phyloP scores from a whole-genome alignment of 2,329 filamentous ascomycete genomes.

The Neoascochyta sp. region DNA sequence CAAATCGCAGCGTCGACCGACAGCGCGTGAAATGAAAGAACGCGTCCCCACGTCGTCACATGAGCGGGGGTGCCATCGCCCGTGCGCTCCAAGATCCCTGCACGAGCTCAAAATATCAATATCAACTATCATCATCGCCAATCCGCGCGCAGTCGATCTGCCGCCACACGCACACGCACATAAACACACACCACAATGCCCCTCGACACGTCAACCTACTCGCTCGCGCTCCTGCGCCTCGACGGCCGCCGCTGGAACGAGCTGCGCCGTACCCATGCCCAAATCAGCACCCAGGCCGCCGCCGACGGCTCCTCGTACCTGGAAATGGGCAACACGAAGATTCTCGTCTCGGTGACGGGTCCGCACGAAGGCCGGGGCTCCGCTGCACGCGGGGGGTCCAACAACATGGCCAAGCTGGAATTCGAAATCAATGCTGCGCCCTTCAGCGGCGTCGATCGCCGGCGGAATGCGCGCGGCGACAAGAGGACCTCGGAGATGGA shows the following conservation, averaged over 20 bases:
- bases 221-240: constrained; percentile 66
- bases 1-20: too few relatives aligned
- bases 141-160: too few relatives aligned
- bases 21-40: too few relatives aligned
- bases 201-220: constrained; percentile 90
- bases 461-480: constrained; percentile 50
- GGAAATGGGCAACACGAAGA: constrained; percentile 95
- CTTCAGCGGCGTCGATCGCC: constrained; percentile 81
- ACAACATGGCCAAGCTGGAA: constrained; percentile 61
- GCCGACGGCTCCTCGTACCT: constrained; percentile 92
- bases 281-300: constrained; percentile 87
- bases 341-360: constrained; percentile 87
- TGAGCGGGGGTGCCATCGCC: constrained; percentile 22
- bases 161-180: constrained; percentile 1
- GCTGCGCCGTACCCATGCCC: constrained; percentile 79
- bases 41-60: constrained; percentile 28
- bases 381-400: constrained; percentile 46
- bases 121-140: background rate
- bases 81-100: constrained; percentile 11
- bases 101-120: constrained; percentile 13
- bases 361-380: constrained; percentile 66
- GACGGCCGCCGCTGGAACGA: constrained; percentile 94
- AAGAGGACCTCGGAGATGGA: constrained; percentile 80
- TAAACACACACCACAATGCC: constrained; percentile 61
- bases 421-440: constrained; percentile 84